These are phyloP conservation scores for Verticillium dahliae DNA, from an alignment of 2,329 filamentous ascomycete genomes.

Conservation along the genomic window DNA sequence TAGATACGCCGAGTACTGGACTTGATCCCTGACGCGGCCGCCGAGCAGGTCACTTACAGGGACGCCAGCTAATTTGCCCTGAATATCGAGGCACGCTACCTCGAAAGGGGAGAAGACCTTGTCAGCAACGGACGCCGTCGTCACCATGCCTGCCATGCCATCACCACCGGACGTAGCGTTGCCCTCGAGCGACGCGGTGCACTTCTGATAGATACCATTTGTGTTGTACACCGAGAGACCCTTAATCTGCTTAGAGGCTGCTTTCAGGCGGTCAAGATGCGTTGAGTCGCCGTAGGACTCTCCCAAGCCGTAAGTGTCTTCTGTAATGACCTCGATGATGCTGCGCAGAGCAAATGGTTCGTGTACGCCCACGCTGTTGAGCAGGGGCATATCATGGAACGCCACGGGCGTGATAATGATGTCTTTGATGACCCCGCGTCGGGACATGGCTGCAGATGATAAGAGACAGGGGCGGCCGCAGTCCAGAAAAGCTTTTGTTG, in stretches of 20 bases:
- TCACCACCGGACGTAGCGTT: constrained; percentile 44
- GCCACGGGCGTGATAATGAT: constrained; percentile 34
- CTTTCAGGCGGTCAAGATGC: constrained; percentile 25
- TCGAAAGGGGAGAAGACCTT: constrained; percentile 36
- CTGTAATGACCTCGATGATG: constrained; percentile 30
- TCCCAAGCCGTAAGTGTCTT: constrained; percentile 27
- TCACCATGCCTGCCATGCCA: constrained; percentile 49
- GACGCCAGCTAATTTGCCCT: constrained; percentile 30
- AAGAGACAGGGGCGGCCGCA: neutral
- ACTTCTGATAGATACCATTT: constrained; percentile 77
- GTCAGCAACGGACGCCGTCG: constrained; percentile 29
- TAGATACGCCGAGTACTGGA: constrained; percentile 35
- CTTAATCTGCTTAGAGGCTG: constrained; percentile 21
- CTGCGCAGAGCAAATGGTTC: constrained; percentile 34
- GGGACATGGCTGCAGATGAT: constrained; percentile 17
- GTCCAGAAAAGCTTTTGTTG: neutral
- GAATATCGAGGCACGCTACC: constrained; percentile 33
- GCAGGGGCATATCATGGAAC: constrained; percentile 35
- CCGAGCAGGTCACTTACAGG: constrained; percentile 32
- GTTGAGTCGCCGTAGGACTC: constrained; percentile 33
- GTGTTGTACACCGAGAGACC: constrained; percentile 48
- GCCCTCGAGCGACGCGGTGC: constrained; percentile 60
- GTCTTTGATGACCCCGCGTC: constrained; percentile 23
- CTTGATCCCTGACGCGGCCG: constrained; percentile 28
- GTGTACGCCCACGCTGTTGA: constrained; percentile 36